Conservation (phyloP, 2,329 filamentous ascomycete genomes). For the Esteya vermicola region DNA sequence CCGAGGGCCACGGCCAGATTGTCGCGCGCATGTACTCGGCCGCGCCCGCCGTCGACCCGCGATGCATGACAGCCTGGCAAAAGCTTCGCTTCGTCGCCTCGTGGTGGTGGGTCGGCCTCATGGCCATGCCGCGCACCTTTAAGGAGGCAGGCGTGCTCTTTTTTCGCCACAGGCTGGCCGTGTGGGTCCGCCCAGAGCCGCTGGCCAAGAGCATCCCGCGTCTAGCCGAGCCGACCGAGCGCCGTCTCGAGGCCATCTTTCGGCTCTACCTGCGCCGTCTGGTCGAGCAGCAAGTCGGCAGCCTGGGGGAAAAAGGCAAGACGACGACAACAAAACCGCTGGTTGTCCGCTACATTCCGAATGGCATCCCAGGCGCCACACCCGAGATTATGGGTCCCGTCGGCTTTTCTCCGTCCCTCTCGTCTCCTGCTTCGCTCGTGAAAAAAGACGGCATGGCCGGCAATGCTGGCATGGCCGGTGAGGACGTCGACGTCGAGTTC, state of each 20-base stretch:
- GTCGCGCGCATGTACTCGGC: slow-evolving; percentile 45
- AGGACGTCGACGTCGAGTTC: slow-evolving; percentile 30
- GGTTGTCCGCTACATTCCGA: slow-evolving; percentile 37
- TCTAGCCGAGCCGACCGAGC: slow-evolving; percentile 34
- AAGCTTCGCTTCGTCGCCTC: slow-evolving; percentile 31
- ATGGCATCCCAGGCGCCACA: slow-evolving; percentile 26
- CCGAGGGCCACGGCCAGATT: slow-evolving; percentile 45
- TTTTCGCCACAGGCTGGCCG: slow-evolving; percentile 40
- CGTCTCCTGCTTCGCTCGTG: too few relatives aligned
- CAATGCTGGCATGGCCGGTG: slow-evolving; percentile 9
- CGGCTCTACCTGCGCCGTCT: slow-evolving; percentile 32
- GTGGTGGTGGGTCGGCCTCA: slow-evolving; percentile 56
- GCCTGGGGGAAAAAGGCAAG: neutral
- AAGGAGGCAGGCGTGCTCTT: slow-evolving; percentile 45
- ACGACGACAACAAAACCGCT: too few relatives aligned
- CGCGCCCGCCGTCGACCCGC: slow-evolving; percentile 31
- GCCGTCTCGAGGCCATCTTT: slow-evolving; percentile 30
- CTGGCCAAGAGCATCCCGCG: slow-evolving; percentile 39
- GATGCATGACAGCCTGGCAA: slow-evolving; percentile 23
- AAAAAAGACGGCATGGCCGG: too few relatives aligned
- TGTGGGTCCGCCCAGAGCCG: slow-evolving; percentile 54
- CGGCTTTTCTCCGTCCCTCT: too few relatives aligned
- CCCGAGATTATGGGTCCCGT: slow-evolving; percentile 24
- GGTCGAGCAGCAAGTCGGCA: slow-evolving; percentile 23
- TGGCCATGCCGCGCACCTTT: slow-evolving; percentile 51